These are phyloP conservation scores for Chrysoporthe puriensis DNA, from an alignment of 2,329 filamentous ascomycete species.

Conservation along the genomic window DNA sequence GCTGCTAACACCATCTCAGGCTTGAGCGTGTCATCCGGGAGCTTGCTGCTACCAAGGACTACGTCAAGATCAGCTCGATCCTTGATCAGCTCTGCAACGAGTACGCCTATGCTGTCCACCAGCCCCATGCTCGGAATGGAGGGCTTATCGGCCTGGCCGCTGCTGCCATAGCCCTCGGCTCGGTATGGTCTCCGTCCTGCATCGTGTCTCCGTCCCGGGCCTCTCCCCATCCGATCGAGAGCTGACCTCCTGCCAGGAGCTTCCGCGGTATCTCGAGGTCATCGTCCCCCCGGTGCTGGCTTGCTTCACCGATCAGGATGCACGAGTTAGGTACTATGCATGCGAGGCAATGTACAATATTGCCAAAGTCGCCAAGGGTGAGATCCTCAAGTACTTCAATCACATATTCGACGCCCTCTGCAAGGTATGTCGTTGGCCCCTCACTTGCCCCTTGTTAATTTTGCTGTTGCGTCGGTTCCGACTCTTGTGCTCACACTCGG, in stretches of 20 bases:
- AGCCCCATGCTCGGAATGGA: slow-evolving; percentile 94
- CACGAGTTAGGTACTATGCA: slow-evolving; percentile 93
- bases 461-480: background rate
- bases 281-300: slow-evolving; percentile 96
- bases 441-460: slow-evolving; percentile 7
- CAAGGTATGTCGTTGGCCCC: slow-evolving; percentile 65
- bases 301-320: slow-evolving; percentile 98
- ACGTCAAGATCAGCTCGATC: slow-evolving; percentile 80
- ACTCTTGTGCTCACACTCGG: slow-evolving; percentile 19
- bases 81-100: slow-evolving; percentile 97
- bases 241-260: slow-evolving; percentile 61
- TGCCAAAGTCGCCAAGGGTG: slow-evolving; percentile 97
- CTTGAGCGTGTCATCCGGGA: slow-evolving; percentile 91
- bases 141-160: slow-evolving; percentile 94
- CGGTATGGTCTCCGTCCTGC: slow-evolving; percentile 61
- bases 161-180: slow-evolving; percentile 90
- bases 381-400: slow-evolving; percentile 97
- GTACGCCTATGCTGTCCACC: slow-evolving; percentile 95
- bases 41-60: slow-evolving; percentile 74
- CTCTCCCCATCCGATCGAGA: background rate
- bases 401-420: slow-evolving; percentile 96
- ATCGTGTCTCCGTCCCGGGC: background rate
- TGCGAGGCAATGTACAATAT: slow-evolving; percentile 99
- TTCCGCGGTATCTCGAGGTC: slow-evolving; percentile 87
- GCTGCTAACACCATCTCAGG: slow-evolving; percentile 48